Evolutionary conservation across 1,284 basidiomycete genomes (phyloP).

Genomic region (Ceratobasidium sp.): DNA sequence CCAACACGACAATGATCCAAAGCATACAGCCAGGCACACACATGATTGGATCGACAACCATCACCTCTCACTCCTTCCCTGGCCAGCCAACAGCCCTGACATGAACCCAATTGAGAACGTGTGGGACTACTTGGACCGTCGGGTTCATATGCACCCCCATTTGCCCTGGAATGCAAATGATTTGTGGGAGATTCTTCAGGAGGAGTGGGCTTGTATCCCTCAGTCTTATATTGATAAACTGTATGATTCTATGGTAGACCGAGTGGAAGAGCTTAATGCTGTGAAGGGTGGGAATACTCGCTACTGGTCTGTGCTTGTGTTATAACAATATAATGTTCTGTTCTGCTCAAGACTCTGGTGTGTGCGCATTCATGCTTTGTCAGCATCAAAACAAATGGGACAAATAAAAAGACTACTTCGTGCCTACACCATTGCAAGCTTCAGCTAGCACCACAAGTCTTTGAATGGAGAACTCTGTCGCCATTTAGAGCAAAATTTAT

Average conservation of each 20-base stretch:
- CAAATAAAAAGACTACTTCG: not conserved
- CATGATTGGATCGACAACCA: not conserved
- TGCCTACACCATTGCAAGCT: not conserved
- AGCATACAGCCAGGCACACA: conserved; percentile 16
- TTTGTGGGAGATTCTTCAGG: conserved; percentile 20
- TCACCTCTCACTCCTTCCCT: conserved; percentile 21
- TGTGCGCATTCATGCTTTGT: not conserved
- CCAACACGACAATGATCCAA: conserved; percentile 30
- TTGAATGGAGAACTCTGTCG: not conserved
- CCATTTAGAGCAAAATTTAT: not conserved
- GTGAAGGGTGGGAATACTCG: not conserved
- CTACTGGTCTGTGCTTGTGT: not conserved
- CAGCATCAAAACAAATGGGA: not conserved
- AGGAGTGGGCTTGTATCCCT: conserved; percentile 20
- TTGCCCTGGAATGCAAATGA: conserved; percentile 4
- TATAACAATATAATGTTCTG: not conserved
- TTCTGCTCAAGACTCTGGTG: not conserved
- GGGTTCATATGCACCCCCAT: not conserved
- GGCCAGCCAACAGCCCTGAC: conserved; percentile 30
- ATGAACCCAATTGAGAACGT: conserved; percentile 21
- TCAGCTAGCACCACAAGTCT: not conserved
- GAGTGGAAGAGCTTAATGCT: not conserved
- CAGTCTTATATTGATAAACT: conserved; percentile 2
- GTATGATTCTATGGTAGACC: conserved; percentile 9
- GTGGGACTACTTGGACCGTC: conserved; percentile 16